A percentile compares a stretch with the other conserved stretches of the same genome.
These are phyloP conservation scores for Metarhizium guizhouense DNA, from an alignment of 2,329 filamentous ascomycete species.

Conservation along the genomic window DNA sequence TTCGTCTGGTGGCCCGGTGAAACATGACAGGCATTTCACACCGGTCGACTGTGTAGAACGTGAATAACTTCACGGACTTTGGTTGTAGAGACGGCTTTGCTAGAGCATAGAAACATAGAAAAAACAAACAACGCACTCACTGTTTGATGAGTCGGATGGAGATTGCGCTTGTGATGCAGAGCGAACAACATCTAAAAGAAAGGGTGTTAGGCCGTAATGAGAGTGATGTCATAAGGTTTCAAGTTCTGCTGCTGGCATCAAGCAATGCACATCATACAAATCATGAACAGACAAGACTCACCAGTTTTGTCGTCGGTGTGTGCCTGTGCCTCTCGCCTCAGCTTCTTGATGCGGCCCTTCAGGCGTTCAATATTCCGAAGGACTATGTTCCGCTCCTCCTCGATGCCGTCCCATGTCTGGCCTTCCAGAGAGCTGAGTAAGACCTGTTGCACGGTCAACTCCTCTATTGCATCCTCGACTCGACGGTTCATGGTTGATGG, in stretches of 20 bases:
- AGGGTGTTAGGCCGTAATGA: neutral
- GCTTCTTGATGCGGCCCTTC: conserved; percentile 18
- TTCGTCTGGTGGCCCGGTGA: neutral
- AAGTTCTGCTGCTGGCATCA: neutral
- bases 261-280: neutral
- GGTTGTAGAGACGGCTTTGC: neutral
- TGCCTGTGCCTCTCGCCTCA: conserved; percentile 2
- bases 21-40: neutral
- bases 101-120: neutral
- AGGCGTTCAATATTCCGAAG: conserved; percentile 16
- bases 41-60: neutral
- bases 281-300: neutral
- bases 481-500: conserved; percentile 11
- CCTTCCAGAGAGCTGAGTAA: conserved; percentile 32
- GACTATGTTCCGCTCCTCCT: conserved; percentile 11
- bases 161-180: neutral
- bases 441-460: conserved; percentile 32
- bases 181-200: neutral
- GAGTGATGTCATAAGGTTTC: neutral
- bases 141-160: neutral
- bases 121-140: neutral
- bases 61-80: neutral
- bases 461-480: conserved; percentile 24
- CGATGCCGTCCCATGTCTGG: conserved; percentile 18
- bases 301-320: neutral